These are phyloP conservation scores for Calonectria honghensis DNA, from an alignment of 2,329 filamentous ascomycete genomes.

Conservation along the genomic window DNA sequence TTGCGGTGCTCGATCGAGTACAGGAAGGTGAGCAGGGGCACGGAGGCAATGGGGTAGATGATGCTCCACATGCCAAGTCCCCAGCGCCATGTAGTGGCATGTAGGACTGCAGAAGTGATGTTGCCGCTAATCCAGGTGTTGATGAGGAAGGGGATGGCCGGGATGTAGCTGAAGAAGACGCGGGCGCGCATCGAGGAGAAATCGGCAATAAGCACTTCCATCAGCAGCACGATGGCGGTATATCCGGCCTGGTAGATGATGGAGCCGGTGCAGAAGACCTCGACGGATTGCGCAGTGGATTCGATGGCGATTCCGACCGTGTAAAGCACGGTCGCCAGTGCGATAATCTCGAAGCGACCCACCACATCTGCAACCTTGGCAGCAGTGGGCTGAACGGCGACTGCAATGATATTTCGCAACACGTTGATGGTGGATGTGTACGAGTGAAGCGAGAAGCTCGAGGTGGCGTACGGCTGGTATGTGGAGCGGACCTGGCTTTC, in stretches of 20 bases:
- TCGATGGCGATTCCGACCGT: constrained; percentile 73
- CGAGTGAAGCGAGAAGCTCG: constrained; percentile 71
- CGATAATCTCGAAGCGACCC: constrained; percentile 75
- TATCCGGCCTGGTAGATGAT: constrained; percentile 76
- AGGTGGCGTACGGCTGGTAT: constrained; percentile 74
- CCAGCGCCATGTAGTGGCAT: constrained; percentile 74
- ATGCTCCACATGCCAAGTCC: constrained; percentile 79
- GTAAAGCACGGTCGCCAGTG: constrained; percentile 74
- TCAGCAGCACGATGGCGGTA: constrained; percentile 73
- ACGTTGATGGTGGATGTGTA: constrained; percentile 76
- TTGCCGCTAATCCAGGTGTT: constrained; percentile 80
- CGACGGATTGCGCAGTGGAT: constrained; percentile 67
- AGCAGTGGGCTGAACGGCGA: constrained; percentile 74
- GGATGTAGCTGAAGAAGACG: constrained; percentile 78
- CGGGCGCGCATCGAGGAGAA: constrained; percentile 76
- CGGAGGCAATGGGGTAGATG: constrained; percentile 73
- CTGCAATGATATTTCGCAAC: constrained; percentile 75
- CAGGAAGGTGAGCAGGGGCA: constrained; percentile 71
- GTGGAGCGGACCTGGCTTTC: constrained; percentile 71
- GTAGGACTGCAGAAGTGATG: constrained; percentile 70
- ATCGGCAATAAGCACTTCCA: constrained; percentile 78
- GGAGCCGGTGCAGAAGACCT: constrained; percentile 71
- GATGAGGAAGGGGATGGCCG: constrained; percentile 74
- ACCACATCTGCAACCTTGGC: constrained; percentile 79
- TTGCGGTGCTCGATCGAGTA: constrained; percentile 57